Conservation (phyloP, 1,284 basidiomycete genomes). For the Hemileia vastatrix region DNA sequence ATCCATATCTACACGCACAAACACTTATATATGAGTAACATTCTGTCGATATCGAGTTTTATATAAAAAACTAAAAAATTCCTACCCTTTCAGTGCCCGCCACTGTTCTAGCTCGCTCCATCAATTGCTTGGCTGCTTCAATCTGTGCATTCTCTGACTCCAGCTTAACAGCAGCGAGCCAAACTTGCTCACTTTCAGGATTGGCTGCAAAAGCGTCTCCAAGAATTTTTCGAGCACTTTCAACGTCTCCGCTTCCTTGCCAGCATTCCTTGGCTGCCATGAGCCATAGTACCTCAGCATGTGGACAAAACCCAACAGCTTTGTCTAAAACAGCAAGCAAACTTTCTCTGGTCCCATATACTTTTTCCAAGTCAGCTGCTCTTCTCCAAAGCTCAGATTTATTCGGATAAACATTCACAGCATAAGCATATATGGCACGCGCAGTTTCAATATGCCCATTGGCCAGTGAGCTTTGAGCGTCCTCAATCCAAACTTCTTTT, state of each 20-base stretch:
- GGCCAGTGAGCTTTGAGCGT: conserved; percentile 70
- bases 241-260: conserved; percentile 67
- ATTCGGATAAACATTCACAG: conserved; percentile 82
- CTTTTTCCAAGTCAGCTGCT: conserved; percentile 84
- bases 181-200: conserved; percentile 91
- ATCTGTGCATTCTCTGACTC: conserved; percentile 88
- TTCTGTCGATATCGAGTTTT: not conserved
- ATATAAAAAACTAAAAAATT: conserved; percentile 24
- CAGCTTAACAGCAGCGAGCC: conserved; percentile 90
- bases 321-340: conserved; percentile 70
- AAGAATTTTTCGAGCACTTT: conserved; percentile 73
- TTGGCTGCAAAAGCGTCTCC: conserved; percentile 87
- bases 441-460: conserved; percentile 71
- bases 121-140: conserved; percentile 69
- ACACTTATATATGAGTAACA: conserved; percentile 9
- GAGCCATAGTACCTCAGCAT: conserved; percentile 90
- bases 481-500: conserved; percentile 77
- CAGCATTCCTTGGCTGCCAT: conserved; percentile 95
- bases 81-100: conserved; percentile 79
- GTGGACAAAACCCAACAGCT: conserved; percentile 79
- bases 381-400: conserved; percentile 70
- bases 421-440: conserved; percentile 76
- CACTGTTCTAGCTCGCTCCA: conserved; percentile 75
- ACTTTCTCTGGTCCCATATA: conserved; percentile 71
- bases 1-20: conserved; percentile 71